phyloP scores from a whole-genome alignment of 2,329 filamentous ascomycete genomes.

The Gliomastix tumulicola region DNA sequence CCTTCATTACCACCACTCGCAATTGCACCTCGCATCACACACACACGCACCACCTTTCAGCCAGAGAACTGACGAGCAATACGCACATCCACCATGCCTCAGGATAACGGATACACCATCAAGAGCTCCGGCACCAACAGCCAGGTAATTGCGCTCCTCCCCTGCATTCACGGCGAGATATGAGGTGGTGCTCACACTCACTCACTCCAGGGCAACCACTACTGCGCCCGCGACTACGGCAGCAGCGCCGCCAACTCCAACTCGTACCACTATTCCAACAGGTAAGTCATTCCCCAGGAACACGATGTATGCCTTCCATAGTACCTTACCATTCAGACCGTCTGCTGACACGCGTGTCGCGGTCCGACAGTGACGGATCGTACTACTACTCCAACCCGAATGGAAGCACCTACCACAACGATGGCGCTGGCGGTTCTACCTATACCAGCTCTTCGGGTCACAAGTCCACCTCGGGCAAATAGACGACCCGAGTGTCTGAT shows the following conservation, averaged over 20 bases:
- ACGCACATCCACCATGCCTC: too few relatives aligned
- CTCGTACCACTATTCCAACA: conserved; percentile 63
- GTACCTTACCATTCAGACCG: too few relatives aligned
- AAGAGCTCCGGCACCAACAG: conserved; percentile 54
- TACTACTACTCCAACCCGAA: conserved; percentile 70
- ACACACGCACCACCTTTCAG: too few relatives aligned
- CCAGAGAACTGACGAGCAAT: too few relatives aligned
- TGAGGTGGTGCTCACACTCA: not conserved
- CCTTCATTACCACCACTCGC: too few relatives aligned
- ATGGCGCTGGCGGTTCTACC: conserved; percentile 46
- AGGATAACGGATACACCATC: conserved; percentile 32
- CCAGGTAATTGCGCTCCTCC: conserved; percentile 33
- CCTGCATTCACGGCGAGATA: not conserved
- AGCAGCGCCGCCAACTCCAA: conserved; percentile 47
- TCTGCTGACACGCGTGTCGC: too few relatives aligned
- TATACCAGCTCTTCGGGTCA: too few relatives aligned
- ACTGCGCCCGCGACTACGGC: conserved; percentile 58
- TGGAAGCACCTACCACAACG: conserved; percentile 62
- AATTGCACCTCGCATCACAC: too few relatives aligned
- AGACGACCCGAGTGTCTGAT: too few relatives aligned
- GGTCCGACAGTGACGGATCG: conserved; percentile 57
- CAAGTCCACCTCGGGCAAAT: too few relatives aligned
- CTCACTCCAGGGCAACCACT: conserved; percentile 55
- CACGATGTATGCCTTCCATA: too few relatives aligned
- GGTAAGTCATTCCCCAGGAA: too few relatives aligned